These are phyloP conservation scores for Saccharomyces pastorianus DNA, from an alignment of 1,139 yeast species.

Conservation along the genomic window DNA sequence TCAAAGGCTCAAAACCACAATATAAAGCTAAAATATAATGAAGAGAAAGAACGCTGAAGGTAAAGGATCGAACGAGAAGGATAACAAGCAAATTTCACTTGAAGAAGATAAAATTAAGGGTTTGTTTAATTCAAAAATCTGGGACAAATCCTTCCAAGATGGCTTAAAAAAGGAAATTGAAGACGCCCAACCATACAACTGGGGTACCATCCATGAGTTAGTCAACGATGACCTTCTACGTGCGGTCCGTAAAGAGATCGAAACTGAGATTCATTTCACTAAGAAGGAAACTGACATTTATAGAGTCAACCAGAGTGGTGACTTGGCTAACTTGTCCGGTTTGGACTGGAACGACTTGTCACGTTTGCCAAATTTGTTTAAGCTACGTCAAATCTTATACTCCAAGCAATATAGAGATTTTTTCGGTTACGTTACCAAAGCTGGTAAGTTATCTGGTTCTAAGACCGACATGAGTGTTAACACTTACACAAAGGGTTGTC, in stretches of 20 bases:
- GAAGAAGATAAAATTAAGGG: constrained; percentile 36
- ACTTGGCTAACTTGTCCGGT: constrained; percentile 86
- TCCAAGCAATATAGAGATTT: constrained; percentile 77
- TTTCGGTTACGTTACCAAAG: constrained; percentile 73
- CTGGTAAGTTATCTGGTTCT: constrained; percentile 81
- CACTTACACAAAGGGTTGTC: constrained; percentile 88
- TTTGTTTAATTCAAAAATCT: constrained; percentile 49
- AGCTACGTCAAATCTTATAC: constrained; percentile 78
- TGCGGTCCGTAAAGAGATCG: constrained; percentile 75
- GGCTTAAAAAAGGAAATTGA: constrained; percentile 37
- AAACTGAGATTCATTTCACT: constrained; percentile 78
- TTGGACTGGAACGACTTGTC: constrained; percentile 67
- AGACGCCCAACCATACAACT: constrained; percentile 67
- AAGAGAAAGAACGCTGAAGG: constrained; percentile 14
- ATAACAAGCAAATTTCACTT: constrained; percentile 19
- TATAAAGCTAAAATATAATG: constrained; percentile 5
- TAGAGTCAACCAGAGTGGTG: constrained; percentile 91
- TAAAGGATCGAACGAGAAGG: neutral
- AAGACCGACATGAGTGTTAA: constrained; percentile 91
- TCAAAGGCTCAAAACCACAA: neutral
- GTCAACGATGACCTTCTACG: constrained; percentile 71
- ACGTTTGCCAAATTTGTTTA: constrained; percentile 63
- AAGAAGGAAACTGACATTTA: constrained; percentile 95
- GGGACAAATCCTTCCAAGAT: constrained; percentile 40
- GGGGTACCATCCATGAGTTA: constrained; percentile 75